Conservation (phyloP, 2,329 filamentous ascomycete species). For the Aureobasidium sp. region DNA sequence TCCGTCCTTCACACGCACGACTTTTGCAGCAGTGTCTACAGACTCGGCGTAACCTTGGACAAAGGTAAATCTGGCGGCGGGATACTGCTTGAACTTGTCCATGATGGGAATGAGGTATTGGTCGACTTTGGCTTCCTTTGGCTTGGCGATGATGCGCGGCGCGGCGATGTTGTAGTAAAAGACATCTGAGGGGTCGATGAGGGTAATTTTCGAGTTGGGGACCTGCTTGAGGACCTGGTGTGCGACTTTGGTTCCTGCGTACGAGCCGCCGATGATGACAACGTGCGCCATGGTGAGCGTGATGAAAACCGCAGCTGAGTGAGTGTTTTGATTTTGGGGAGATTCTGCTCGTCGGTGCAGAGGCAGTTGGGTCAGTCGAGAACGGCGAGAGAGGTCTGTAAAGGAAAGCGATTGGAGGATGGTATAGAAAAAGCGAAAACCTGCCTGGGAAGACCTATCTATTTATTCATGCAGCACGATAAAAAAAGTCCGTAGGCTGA, state of each 20-base stretch:
- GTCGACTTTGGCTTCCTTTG: constrained; percentile 3
- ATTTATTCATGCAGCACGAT: background rate
- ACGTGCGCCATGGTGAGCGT: background rate
- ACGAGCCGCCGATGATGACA: constrained; percentile 11
- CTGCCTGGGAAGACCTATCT: background rate
- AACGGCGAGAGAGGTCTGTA: background rate
- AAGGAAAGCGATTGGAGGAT: background rate
- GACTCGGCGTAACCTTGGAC: constrained; percentile 40
- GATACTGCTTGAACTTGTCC: constrained; percentile 40
- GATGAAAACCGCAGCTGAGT: background rate
- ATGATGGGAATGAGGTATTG: constrained; percentile 29
- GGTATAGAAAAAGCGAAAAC: background rate
- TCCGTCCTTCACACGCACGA: constrained; percentile 32
- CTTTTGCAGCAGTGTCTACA: constrained; percentile 36
- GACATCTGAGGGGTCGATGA: constrained; percentile 14
- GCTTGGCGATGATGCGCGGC: constrained; percentile 12
- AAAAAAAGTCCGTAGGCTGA: constrained; percentile 10
- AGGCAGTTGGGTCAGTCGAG: background rate
- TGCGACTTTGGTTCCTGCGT: constrained; percentile 9
- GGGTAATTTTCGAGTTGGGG: background rate
- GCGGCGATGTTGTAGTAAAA: constrained; percentile 12
- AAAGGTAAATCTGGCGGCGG: constrained; percentile 40
- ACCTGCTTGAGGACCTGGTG: constrained; percentile 7
- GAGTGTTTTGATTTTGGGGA: background rate
- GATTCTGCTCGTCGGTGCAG: background rate